These are phyloP conservation scores for Saccharomyces pastorianus DNA, from an alignment of 1,139 yeast genomes.

Conservation along the genomic window DNA sequence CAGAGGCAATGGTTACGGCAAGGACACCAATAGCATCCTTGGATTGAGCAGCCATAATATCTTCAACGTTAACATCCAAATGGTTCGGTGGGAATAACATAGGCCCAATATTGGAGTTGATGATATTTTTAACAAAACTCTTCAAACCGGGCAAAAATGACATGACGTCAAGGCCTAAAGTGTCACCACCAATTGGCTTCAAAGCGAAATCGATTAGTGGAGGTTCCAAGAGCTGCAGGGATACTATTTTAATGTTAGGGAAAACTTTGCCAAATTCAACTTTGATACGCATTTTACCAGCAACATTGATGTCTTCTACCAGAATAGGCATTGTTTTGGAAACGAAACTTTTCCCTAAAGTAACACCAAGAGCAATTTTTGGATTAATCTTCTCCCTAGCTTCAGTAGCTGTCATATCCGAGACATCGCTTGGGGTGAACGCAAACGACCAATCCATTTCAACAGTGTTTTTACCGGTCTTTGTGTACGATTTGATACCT, in stretches of 20 bases:
- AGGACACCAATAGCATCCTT: slow-evolving; percentile 63
- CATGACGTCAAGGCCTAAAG: slow-evolving; percentile 76
- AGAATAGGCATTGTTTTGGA: slow-evolving; percentile 67
- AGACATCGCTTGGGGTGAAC: slow-evolving; percentile 72
- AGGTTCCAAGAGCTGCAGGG: slow-evolving; percentile 65
- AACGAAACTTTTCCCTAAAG: slow-evolving; percentile 69
- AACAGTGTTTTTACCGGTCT: slow-evolving; percentile 53
- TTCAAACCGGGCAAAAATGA: slow-evolving; percentile 73
- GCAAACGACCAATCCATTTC: slow-evolving; percentile 82
- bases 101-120: slow-evolving; percentile 65
- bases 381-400: slow-evolving; percentile 65
- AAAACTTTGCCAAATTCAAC: slow-evolving; percentile 53
- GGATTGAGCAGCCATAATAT: slow-evolving; percentile 51
- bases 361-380: slow-evolving; percentile 69
- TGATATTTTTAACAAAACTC: slow-evolving; percentile 59
- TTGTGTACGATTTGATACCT: slow-evolving; percentile 62
- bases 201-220: slow-evolving; percentile 69
- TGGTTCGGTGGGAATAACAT: slow-evolving; percentile 75
- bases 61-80: slow-evolving; percentile 65
- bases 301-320: slow-evolving; percentile 70
- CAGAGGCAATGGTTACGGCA: slow-evolving; percentile 53
- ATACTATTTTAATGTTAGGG: slow-evolving; percentile 67
- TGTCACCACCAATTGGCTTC: slow-evolving; percentile 85
- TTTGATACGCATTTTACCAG: slow-evolving; percentile 63
- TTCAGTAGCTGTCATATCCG: slow-evolving; percentile 72